Base-by-base conservation (phyloP, 2,329 filamentous ascomycete species). In the Magnaporthiopsis rhizophila region DNA sequence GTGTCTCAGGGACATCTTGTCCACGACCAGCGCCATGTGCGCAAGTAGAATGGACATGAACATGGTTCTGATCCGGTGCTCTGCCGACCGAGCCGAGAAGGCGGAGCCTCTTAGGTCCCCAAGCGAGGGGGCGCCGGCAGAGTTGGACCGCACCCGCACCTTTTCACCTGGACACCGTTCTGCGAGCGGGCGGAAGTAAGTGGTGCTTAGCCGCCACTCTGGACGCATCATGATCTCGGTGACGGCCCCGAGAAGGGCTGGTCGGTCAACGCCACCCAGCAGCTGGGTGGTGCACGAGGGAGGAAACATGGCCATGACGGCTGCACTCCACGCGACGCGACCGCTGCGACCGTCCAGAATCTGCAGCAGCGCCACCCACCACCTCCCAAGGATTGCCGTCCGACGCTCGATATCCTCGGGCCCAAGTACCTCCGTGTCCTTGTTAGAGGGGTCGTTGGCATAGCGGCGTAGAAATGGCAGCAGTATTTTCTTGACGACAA, bases 21-120 rank as follows among this genome's bases (percentile, higher is more conserved):
- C 91, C 8, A 96, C 88, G n/a, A 92, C 89, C 68, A 95, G 89
- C 1, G 85, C 82, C 86, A 97, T 90, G 71, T 97, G 93, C 56
- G 89, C 86, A 58, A 92, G 82, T 38, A 97, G 78, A 69, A 95
- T 96, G 68, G 90, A 84, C 45, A 89, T 84, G 73, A 96, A 96
- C 75, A 92, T 93, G 71, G 91, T 94, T 65, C 90, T 86, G 30
- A 97, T 88, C 71, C 96, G 97, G 75, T 96, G 92, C 71, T 92
- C 87, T 13, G 93, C 89, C 5, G 92, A 95, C 66, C 82, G 38
- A 78, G 61, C 79, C 26, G 85, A 71, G 64, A 83, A 79, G 0
- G 75, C 74, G 3, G 77, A 73, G 62, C 73, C 72, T 0, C 71
- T 88, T 8, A 53, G 8, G 81, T 75, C 79, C 63, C 89, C 81